A percentile compares a stretch with the other conserved stretches of the same genome.
Conservation (phyloP, 495 filamentous ascomycete genomes). For the Achaetomiella virescens region DNA sequence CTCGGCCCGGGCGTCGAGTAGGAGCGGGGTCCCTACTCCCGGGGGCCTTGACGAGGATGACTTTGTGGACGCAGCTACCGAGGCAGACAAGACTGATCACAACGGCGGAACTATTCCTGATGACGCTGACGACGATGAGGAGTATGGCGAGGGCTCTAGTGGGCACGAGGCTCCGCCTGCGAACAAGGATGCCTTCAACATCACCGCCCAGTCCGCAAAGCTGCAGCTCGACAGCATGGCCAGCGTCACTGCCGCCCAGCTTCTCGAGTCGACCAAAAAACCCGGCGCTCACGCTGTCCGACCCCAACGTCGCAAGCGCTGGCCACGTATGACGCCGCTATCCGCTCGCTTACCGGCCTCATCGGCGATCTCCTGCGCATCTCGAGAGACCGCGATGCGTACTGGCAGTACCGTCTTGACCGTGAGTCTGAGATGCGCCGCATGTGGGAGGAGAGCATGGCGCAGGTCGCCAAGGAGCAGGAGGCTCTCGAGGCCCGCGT, state of each 20-base stretch:
- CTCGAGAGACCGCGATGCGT: constrained; percentile 84
- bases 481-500: constrained; percentile 82
- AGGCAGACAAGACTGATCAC: constrained; percentile 26
- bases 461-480: constrained; percentile 83
- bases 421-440: constrained; percentile 80
- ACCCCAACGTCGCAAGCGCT: constrained; percentile 74
- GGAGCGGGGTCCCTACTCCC: constrained; percentile 24
- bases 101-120: constrained; percentile 23
- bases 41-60: constrained; percentile 41
- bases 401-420: constrained; percentile 93
- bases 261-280: constrained; percentile 64
- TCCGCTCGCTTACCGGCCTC: constrained; percentile 77
- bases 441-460: constrained; percentile 99
- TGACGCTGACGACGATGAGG: constrained; percentile 70
- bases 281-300: constrained; percentile 61
- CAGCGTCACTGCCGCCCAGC: constrained; percentile 74
- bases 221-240: constrained; percentile 84
- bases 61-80: constrained; percentile 33
- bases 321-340: constrained; percentile 81
- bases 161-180: constrained; percentile 63
- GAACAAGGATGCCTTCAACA: constrained; percentile 87
- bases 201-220: constrained; percentile 90
- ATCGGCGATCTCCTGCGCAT: constrained; percentile 86
- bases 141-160: constrained; percentile 76
- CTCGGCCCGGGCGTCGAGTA: constrained; percentile 19